A percentile compares a stretch with the other conserved stretches of the same genome.
Evolutionary conservation across 2,329 filamentous ascomycete species (phyloP).

Genomic region (Xylaria multiplex): DNA sequence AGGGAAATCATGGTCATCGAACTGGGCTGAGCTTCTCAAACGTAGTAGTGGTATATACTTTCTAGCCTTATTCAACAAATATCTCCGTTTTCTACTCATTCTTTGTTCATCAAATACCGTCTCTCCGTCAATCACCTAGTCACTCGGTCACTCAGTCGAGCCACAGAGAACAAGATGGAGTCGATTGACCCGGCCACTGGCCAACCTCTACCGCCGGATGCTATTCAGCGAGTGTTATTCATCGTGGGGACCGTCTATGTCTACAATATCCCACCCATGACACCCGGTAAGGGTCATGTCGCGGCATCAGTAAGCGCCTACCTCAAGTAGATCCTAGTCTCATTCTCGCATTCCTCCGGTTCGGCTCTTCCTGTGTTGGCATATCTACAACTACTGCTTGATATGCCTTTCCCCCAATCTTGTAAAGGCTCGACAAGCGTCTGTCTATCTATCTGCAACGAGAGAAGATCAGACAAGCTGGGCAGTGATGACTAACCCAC

Average conservation of each 20-base stretch:
- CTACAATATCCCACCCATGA: constrained; percentile 85
- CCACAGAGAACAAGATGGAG: constrained; percentile 59
- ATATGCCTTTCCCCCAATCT: neutral
- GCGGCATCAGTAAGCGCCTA: constrained; percentile 61
- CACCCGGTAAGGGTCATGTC: constrained; percentile 80
- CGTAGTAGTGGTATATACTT: neutral
- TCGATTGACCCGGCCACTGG: constrained; percentile 77
- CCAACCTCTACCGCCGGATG: constrained; percentile 72
- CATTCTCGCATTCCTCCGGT: neutral
- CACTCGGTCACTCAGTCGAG: no score
- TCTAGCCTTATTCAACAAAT: constrained; percentile 18
- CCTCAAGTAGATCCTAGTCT: constrained; percentile 7
- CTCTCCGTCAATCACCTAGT: no score
- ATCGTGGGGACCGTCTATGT: constrained; percentile 79
- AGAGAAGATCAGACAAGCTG: neutral
- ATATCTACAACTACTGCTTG: neutral
- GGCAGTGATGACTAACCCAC: constrained; percentile 26
- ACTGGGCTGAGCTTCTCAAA: constrained; percentile 10
- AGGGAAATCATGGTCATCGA: constrained; percentile 20
- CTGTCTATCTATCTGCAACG: neutral
- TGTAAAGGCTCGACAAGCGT: constrained; percentile 1
- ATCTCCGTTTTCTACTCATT: constrained; percentile 4
- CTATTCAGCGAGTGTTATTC: constrained; percentile 88
- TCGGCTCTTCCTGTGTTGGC: neutral
- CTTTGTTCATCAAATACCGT: neutral